Evolutionary conservation across 805 yeast genomes (phyloP).

Genomic region (Ogataea corticis): DNA sequence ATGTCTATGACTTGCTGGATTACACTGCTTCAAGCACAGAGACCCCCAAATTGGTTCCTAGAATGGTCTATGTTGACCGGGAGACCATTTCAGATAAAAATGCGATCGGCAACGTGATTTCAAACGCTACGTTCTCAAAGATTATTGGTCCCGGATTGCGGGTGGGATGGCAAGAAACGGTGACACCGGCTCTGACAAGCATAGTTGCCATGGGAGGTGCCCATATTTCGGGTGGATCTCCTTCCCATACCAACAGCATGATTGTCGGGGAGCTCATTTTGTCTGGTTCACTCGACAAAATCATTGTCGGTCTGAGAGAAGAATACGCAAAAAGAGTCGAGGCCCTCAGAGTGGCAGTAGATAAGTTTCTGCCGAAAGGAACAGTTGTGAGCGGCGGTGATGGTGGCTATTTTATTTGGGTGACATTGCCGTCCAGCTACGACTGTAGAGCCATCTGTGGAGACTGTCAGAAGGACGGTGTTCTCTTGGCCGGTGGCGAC

Average conservation of each 20-base stretch:
- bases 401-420: conserved; percentile 92
- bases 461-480: conserved; percentile 44
- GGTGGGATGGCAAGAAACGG: conserved; percentile 81
- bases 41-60: conserved; percentile 15
- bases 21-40: conserved; percentile 37
- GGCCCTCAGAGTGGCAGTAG: conserved; percentile 40
- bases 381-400: conserved; percentile 59
- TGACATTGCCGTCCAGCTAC: conserved; percentile 49
- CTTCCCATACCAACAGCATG: conserved; percentile 70
- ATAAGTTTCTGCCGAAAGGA: conserved; percentile 51
- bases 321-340: conserved; percentile 50
- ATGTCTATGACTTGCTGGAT: conserved; percentile 74
- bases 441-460: conserved; percentile 35
- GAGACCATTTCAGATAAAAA: conserved; percentile 40
- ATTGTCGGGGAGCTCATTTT: conserved; percentile 62
- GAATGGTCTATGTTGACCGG: conserved; percentile 66
- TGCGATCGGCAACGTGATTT: conserved; percentile 65
- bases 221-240: conserved; percentile 80
- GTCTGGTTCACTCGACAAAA: conserved; percentile 48
- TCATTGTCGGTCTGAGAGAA: conserved; percentile 44
- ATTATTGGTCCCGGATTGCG: conserved; percentile 81
- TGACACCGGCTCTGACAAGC: conserved; percentile 50
- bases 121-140: conserved; percentile 79
- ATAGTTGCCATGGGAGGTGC: conserved; percentile 76
- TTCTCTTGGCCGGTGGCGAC: conserved; percentile 70